Conservation (phyloP, 176 grass and related monocot species). For the Cenchrus americanus region DNA sequence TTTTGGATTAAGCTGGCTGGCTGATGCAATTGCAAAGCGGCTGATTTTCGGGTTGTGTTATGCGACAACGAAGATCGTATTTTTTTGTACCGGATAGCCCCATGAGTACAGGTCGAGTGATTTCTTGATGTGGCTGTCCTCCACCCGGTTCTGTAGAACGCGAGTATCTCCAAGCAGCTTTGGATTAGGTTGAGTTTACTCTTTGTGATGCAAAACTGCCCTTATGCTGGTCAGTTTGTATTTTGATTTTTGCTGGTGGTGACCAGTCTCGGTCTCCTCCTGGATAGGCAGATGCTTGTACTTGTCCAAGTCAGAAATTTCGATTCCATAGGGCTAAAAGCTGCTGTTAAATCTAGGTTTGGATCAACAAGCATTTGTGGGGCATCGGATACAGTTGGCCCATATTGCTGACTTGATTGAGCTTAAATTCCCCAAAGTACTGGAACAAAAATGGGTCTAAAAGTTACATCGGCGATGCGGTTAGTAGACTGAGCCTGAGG, state of each 20-base stretch:
- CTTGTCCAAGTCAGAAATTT: background rate
- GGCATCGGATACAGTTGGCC: background rate
- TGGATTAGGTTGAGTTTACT: constrained; percentile 3
- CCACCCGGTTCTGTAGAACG: background rate
- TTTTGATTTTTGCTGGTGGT: background rate
- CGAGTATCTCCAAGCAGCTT: constrained; percentile 2
- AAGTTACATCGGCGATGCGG: background rate
- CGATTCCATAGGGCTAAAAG: constrained; percentile 13
- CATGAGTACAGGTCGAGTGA: background rate
- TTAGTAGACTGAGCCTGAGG: constrained; percentile 5
- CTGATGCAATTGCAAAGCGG: background rate
- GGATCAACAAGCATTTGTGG: background rate
- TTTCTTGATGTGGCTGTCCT: background rate
- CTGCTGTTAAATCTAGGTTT: constrained; percentile 1
- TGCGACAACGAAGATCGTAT: background rate
- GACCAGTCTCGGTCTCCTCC: background rate
- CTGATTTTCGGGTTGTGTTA: background rate
- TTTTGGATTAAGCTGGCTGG: constrained; percentile 19
- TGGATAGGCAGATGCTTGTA: constrained; percentile 25
- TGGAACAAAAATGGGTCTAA: background rate
- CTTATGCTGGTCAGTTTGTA: background rate
- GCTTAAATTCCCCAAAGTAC: constrained; percentile 10
- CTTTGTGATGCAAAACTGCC: background rate
- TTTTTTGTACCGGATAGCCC: background rate
- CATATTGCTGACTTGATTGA: background rate